Evolutionary conservation across 2,329 filamentous ascomycete species (phyloP).

Genomic region (Diaporthe australafricana): DNA sequence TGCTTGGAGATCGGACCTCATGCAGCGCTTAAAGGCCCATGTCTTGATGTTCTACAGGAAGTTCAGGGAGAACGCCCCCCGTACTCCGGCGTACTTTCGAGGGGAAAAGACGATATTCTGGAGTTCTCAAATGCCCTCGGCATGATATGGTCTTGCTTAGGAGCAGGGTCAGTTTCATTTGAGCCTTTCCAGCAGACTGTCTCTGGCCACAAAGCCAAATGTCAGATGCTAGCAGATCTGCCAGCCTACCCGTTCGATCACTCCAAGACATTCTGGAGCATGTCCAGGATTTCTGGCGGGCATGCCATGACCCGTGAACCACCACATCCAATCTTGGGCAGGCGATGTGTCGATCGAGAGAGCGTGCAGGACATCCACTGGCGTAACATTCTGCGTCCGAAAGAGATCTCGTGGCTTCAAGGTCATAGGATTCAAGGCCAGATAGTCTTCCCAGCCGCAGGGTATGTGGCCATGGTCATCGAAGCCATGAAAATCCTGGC

Average conservation of each 20-base stretch:
- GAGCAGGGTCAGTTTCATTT: slow-evolving; percentile 12
- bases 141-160: slow-evolving; percentile 32
- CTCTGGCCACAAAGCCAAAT: background rate
- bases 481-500: slow-evolving; percentile 36
- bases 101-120: slow-evolving; percentile 39
- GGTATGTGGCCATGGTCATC: slow-evolving; percentile 39
- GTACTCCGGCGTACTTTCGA: slow-evolving; percentile 40
- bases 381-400: slow-evolving; percentile 41
- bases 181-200: background rate
- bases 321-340: slow-evolving; percentile 31
- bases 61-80: slow-evolving; percentile 37
- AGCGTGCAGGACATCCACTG: slow-evolving; percentile 39
- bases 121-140: slow-evolving; percentile 37
- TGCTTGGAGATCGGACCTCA: slow-evolving; percentile 48
- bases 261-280: slow-evolving; percentile 13
- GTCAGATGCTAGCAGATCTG: slow-evolving; percentile 25
- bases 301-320: slow-evolving; percentile 46
- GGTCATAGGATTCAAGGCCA: slow-evolving; percentile 50
- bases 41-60: slow-evolving; percentile 44
- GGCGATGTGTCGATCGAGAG: background rate
- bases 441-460: slow-evolving; percentile 51
- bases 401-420: slow-evolving; percentile 51
- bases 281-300: slow-evolving; percentile 49
- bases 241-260: slow-evolving; percentile 35
- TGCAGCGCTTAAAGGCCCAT: slow-evolving; percentile 53